Base-by-base conservation (phyloP, 441 rosid genomes). In the Hura crepitans region DNA sequence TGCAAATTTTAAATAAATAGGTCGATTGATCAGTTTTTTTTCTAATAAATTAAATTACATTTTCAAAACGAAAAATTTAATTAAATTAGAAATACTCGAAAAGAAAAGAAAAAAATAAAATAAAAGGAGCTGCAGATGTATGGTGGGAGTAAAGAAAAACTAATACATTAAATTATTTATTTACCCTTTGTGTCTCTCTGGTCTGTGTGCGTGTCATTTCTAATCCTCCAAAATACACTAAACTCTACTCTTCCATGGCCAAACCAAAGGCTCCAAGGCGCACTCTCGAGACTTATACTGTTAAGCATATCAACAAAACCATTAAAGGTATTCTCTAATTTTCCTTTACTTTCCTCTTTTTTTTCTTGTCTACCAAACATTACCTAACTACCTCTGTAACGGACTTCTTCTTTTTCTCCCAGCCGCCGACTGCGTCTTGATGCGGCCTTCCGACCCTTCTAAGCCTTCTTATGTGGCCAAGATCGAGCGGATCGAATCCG, bases 381-480 rank as follows among this genome's bases (percentile, higher is more conserved):
- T 57, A 46, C 42, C 14, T 57, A 30, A 49, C 69, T 49, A 14
- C 27, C 51, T n/a, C 2, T 11, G 15, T 33, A 0, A 31, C 27
- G 4, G 1, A 47, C 15, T 49, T 46, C 39, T 31, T 39, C 27
- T 30, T 11, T 50, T 25, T 66, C 58, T 18, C 28, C 64, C 70
- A 91, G 97, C 86, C 51, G 96, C 91, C 53, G 98, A 95, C 78
- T 88, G 93, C 74, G 98, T 95, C 69, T 55, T 95, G 85, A 85
- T 95, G 99, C 95, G 96, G 20, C 89, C 99, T 0, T 76, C 96
- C 72, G 97, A 92, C 68, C 81, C 92, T 5, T 73, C 86, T 53
- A 95, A 85, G 75, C 88, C 90, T n/a, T 89, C 97, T 67, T 92
- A 95, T 84, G 99, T 95, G 27, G 94, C 98, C 30, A 87, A 77